phyloP scores from a whole-genome alignment of 2,329 filamentous ascomycete genomes.

The Fusarium goolgardi region DNA sequence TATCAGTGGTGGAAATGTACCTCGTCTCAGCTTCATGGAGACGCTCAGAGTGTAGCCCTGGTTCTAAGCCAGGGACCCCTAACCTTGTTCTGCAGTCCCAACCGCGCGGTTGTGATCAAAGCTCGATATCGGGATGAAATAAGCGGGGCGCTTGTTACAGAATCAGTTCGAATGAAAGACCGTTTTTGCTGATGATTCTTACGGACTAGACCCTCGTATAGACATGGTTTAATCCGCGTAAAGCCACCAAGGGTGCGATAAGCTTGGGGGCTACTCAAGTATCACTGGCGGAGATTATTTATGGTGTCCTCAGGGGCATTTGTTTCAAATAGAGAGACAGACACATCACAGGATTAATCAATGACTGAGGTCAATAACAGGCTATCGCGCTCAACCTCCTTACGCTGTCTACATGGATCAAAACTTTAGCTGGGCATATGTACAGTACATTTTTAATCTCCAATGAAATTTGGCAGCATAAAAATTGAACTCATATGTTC shows the following conservation, averaged over 20 bases:
- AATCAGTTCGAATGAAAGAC: conserved; percentile 1
- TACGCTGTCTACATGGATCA: too few relatives aligned
- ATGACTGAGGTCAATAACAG: too few relatives aligned
- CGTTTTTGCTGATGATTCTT: not conserved
- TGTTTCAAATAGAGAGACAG: not conserved
- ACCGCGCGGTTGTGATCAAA: not conserved
- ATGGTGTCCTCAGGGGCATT: not conserved
- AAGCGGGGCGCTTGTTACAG: not conserved
- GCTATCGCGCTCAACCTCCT: too few relatives aligned
- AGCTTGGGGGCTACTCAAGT: too few relatives aligned
- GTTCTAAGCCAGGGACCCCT: not conserved
- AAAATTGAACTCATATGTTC: too few relatives aligned
- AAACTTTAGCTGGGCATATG: too few relatives aligned
- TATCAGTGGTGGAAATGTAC: conserved; percentile 35
- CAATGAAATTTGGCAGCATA: too few relatives aligned
- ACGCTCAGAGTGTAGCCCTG: not conserved
- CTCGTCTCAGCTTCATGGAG: conserved; percentile 42
- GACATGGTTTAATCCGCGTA: not conserved
- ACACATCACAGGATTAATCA: not conserved
- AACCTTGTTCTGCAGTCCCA: not conserved
- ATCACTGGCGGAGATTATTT: not conserved
- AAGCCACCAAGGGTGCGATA: not conserved
- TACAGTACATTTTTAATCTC: too few relatives aligned
- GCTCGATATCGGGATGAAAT: not conserved
- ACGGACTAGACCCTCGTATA: rapidly evolving